Base-by-base conservation (phyloP, 2,329 filamentous ascomycete species). In the Exophiala bonariae region DNA sequence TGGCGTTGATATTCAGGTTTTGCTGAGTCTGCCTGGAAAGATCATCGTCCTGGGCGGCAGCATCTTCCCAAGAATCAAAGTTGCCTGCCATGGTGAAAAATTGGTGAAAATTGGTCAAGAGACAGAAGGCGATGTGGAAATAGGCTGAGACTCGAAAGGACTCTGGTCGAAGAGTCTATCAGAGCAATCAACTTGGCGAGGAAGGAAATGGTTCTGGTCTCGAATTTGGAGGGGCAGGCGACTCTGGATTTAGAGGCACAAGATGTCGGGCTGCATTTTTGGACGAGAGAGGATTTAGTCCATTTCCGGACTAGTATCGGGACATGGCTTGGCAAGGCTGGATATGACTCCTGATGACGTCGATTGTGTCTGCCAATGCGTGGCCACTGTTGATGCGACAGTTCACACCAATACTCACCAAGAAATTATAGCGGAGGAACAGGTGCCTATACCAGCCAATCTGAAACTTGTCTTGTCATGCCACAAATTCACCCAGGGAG, bases 51-150 rank as follows among this genome's bases (percentile, higher is more conserved):
- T 89, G 85, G 55, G 82, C 83, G 45, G 85, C 77, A 63, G 85
- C 83, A 63, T 91, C 88, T 74, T 97, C 91, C 88, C 93, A 97
- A 54, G 90, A 96, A 70, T 95, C 90, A 63, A 89, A 87, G 30
- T 59, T 59, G 69, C 91, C 84, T 61, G 91, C 86, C 90, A 96
- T 96, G 64, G 46, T 78, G 20, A 20, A 6, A 18, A 39, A 16
- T n/a, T 96, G 64, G 46, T 78, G 20, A 20, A 6, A 18, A 39
- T 7, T n/a, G 36, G 20, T n/a, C 14, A 39, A 17, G n/a, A 6
- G 17, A 26, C 6, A 26, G 23, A 26, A 26, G 23, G 23, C 23
- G 6, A 11, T 26, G 23, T 26, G 23, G 23, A 26, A 26, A 26
- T 26, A 11, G 6, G 23, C n/a, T n/a, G n/a, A n/a, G n/a, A n/a